These are phyloP conservation scores for Babesia divergens DNA, from an alignment of 169 alveolate genomes.

Conservation along the genomic window DNA sequence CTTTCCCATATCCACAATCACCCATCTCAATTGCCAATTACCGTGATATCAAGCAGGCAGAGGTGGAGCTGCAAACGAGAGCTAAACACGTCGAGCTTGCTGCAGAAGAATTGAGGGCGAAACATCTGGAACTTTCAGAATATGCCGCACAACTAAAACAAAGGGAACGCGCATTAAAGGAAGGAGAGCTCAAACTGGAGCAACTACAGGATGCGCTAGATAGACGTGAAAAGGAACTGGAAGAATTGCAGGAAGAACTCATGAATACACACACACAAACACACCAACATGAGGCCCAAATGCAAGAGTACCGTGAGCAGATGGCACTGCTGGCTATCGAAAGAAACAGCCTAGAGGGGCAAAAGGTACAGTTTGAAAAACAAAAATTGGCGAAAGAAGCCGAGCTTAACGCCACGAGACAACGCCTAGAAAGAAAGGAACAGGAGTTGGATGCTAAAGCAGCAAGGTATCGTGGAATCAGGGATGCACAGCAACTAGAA, in stretches of 20 bases:
- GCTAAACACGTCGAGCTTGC: conserved; percentile 35
- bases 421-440: conserved; percentile 40
- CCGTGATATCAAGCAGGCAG: conserved; percentile 30
- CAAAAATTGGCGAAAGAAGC: conserved; percentile 35
- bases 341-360: conserved; percentile 64
- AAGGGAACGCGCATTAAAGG: conserved; percentile 20
- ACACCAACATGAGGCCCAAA: conserved; percentile 27
- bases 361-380: conserved; percentile 58
- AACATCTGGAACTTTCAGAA: conserved; percentile 38
- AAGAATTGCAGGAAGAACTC: conserved; percentile 28
- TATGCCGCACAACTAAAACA: conserved; percentile 38
- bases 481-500: conserved; percentile 28
- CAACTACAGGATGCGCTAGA: conserved; percentile 24
- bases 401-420: conserved; percentile 57
- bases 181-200: conserved; percentile 31
- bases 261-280: conserved; percentile 4
- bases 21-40: conserved; percentile 7
- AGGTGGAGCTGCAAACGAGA: conserved; percentile 22
- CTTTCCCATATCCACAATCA: not conserved
- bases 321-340: conserved; percentile 65
- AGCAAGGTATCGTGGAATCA: conserved; percentile 8
- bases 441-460: conserved; percentile 41
- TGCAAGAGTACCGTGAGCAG: conserved; percentile 50
- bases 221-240: conserved; percentile 23
- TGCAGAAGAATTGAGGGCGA: conserved; percentile 32